phyloP scores from a whole-genome alignment of 768 basidiomycete species.

The Tulasnella calospora region DNA sequence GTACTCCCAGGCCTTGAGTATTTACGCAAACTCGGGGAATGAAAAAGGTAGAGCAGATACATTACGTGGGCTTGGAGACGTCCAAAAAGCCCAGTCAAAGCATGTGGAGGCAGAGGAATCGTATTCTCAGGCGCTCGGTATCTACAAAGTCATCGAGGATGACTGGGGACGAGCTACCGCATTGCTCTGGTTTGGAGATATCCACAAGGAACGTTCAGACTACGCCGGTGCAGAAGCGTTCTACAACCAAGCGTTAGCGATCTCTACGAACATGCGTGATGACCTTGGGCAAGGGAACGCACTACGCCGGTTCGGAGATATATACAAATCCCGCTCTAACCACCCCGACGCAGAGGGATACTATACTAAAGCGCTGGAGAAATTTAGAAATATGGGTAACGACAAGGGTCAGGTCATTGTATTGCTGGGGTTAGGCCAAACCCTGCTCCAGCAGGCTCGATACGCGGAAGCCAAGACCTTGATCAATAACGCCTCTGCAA shows the following conservation, averaged over 20 bases:
- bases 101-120: not conserved
- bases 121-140: not conserved
- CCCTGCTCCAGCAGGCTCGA: no score
- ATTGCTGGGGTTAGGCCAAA: not conserved
- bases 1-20: not conserved
- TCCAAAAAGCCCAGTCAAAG: not conserved
- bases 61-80: not conserved
- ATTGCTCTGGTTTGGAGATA: not conserved
- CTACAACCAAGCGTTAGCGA: not conserved
- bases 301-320: not conserved
- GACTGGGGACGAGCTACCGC: not conserved
- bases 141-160: not conserved
- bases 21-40: not conserved
- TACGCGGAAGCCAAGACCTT: no score
- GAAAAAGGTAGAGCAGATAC: not conserved
- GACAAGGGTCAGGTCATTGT: not conserved
- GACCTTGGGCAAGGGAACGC: not conserved
- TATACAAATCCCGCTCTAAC: not conserved
- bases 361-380: not conserved
- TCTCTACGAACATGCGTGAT: not conserved
- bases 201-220: not conserved
- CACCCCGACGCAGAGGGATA: not conserved
- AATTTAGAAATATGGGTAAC: not conserved
- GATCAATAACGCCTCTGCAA: no score
- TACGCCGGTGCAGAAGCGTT: not conserved